phyloP scores from a whole-genome alignment of 495 filamentous ascomycete genomes.

The Aspergillus bertholletiae region DNA sequence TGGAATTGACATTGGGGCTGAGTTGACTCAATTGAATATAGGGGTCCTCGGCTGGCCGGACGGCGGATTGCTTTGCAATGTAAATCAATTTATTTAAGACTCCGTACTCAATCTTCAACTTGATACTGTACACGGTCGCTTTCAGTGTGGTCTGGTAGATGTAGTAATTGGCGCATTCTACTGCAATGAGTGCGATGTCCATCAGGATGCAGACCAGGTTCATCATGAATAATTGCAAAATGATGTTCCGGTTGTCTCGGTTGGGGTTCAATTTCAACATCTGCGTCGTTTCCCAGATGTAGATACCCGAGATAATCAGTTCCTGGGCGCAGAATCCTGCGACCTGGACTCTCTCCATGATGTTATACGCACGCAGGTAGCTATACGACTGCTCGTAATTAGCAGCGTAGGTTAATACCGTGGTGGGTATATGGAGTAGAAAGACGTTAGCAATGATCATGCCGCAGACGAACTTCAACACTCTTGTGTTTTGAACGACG shows the following conservation, averaged over 20 bases:
- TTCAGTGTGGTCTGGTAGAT: conserved; percentile 59
- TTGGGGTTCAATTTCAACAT: conserved; percentile 44
- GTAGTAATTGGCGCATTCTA: conserved; percentile 55
- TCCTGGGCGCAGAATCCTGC: conserved; percentile 61
- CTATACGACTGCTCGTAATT: conserved; percentile 33
- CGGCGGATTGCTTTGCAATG: conserved; percentile 14
- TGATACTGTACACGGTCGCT: conserved; percentile 59
- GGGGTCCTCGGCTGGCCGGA: not conserved
- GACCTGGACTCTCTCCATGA: conserved; percentile 64
- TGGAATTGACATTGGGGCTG: not conserved
- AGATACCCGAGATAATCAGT: conserved; percentile 55
- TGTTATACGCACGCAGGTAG: conserved; percentile 43
- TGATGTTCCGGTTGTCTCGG: conserved; percentile 46
- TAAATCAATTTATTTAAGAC: conserved; percentile 50
- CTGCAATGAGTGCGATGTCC: conserved; percentile 53
- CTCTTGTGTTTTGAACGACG: conserved; percentile 44
- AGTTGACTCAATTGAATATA: not conserved
- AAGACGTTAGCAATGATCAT: conserved; percentile 59
- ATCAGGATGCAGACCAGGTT: conserved; percentile 55
- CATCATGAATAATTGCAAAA: conserved; percentile 55
- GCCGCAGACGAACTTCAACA: conserved; percentile 48
- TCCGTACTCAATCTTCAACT: conserved; percentile 64
- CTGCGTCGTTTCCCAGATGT: conserved; percentile 53
- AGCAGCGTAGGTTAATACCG: conserved; percentile 52
- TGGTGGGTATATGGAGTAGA: conserved; percentile 53